These are phyloP conservation scores for Proliferodiscus dingleyae DNA, from an alignment of 2,329 filamentous ascomycete species.

Conservation along the genomic window DNA sequence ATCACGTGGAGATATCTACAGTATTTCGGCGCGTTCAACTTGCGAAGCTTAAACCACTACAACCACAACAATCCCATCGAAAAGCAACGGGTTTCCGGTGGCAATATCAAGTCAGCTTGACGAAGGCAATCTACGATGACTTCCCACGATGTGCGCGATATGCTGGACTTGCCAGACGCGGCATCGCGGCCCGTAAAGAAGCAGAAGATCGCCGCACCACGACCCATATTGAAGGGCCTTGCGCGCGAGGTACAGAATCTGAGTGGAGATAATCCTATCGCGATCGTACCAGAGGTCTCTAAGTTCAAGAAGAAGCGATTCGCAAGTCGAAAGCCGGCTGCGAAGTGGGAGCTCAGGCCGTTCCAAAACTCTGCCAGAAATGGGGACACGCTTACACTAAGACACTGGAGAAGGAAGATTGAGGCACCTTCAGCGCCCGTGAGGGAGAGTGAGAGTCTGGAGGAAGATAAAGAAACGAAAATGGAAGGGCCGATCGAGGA, in stretches of 20 bases:
- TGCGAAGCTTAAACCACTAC: not conserved
- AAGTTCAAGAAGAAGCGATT: constrained; percentile 56
- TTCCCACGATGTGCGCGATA: constrained; percentile 79
- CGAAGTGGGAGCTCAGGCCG: constrained; percentile 60
- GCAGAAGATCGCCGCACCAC: constrained; percentile 60
- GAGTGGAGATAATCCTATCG: constrained; percentile 61
- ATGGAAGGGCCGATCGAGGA: constrained; percentile 44
- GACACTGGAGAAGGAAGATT: constrained; percentile 73
- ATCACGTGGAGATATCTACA: constrained; percentile 5
- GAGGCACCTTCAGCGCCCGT: constrained; percentile 37
- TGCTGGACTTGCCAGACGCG: constrained; percentile 70
- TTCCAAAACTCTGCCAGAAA: constrained; percentile 76
- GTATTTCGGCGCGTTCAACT: too few species aligned
- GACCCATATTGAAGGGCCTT: constrained; percentile 56
- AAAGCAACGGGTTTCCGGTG: too few species aligned
- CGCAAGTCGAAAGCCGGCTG: constrained; percentile 49
- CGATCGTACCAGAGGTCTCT: constrained; percentile 57
- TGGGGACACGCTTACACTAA: constrained; percentile 61
- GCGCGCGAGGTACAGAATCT: constrained; percentile 62
- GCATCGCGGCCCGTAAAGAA: constrained; percentile 67
- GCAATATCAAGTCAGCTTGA: not conserved
- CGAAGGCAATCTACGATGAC: constrained; percentile 48
- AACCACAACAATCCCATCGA: not conserved
- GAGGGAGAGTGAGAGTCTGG: constrained; percentile 36
- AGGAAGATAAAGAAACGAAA: constrained; percentile 36